phyloP scores from a whole-genome alignment of 129 eudicot species.

The Silybum marianum region DNA sequence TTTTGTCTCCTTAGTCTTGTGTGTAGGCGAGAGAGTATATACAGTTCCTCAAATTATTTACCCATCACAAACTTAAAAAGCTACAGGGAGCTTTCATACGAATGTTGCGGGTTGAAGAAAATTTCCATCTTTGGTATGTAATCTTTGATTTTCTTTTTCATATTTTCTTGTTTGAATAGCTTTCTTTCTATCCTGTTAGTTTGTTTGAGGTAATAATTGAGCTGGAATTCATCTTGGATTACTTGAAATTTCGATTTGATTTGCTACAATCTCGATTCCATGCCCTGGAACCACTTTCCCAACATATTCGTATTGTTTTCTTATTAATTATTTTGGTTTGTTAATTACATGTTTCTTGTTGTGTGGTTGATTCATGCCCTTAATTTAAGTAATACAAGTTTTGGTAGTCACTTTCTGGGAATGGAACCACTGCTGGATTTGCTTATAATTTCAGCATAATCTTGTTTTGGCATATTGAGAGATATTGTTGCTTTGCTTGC shows the following conservation, averaged over 20 bases:
- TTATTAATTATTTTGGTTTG: too few relatives aligned
- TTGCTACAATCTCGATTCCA: background rate
- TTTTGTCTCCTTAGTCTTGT: slow-evolving; percentile 26
- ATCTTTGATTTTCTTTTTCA: background rate
- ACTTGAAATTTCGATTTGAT: background rate
- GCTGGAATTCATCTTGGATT: background rate
- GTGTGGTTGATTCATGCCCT: background rate
- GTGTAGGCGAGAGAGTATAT: background rate
- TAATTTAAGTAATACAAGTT: background rate
- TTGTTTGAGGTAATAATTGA: background rate
- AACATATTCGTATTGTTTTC: background rate
- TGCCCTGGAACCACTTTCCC: slow-evolving; percentile 8
- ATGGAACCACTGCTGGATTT: background rate
- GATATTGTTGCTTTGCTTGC: background rate
- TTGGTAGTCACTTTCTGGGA: background rate
- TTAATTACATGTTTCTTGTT: background rate
- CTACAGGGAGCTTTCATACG: background rate
- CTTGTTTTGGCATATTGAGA: background rate
- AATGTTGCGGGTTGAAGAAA: slow-evolving; percentile 3
- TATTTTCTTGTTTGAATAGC: background rate
- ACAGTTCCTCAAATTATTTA: background rate
- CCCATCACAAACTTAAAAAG: too few relatives aligned
- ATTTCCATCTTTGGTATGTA: slow-evolving; percentile 30
- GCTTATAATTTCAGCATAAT: slow-evolving; percentile 1
- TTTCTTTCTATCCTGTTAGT: background rate